Evolutionary conservation across 129 eudicot species (phyloP).

Genomic region (Flaveria robusta): DNA sequence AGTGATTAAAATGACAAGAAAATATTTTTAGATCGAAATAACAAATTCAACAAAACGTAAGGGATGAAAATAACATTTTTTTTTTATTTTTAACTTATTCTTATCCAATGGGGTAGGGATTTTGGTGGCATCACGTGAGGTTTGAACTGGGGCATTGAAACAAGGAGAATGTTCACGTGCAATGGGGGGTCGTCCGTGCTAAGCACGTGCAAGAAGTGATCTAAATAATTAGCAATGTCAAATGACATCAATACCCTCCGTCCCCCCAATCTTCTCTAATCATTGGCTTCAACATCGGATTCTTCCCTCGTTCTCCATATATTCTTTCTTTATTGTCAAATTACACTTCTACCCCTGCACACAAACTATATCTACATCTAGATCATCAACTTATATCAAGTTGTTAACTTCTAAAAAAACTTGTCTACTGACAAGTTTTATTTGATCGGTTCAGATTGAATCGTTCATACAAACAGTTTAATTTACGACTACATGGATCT

Average conservation of each 20-base stretch:
- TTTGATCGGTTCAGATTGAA: not conserved
- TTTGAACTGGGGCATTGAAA: conserved; percentile 41
- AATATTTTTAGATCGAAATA: too few species aligned
- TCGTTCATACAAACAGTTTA: not conserved
- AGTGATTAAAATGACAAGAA: too few species aligned
- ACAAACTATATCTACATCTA: not conserved
- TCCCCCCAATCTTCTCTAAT: conserved; percentile 33
- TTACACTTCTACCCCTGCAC: conserved; percentile 26
- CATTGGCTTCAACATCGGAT: conserved; percentile 44
- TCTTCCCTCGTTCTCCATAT: conserved; percentile 21
- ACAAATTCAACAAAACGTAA: too few species aligned
- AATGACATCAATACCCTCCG: conserved; percentile 34
- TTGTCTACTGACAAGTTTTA: too few species aligned
- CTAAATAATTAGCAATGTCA: conserved; percentile 28
- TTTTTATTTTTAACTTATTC: not conserved
- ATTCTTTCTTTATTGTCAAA: not conserved
- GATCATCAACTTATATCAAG: too few species aligned
- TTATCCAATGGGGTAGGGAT: conserved; percentile 5
- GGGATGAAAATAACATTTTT: too few species aligned
- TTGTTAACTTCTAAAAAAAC: not conserved
- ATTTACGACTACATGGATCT: not conserved
- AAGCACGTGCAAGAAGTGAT: conserved; percentile 33
- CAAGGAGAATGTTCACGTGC: conserved; percentile 49
- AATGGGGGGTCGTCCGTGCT: conserved; percentile 38
- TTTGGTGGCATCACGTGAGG: conserved; percentile 40